Percentiles rank a stretch among this genome's conserved stretches.
These are phyloP conservation scores for Lupinus albus DNA, from an alignment of 306 rosid genomes.

Conservation along the genomic window DNA sequence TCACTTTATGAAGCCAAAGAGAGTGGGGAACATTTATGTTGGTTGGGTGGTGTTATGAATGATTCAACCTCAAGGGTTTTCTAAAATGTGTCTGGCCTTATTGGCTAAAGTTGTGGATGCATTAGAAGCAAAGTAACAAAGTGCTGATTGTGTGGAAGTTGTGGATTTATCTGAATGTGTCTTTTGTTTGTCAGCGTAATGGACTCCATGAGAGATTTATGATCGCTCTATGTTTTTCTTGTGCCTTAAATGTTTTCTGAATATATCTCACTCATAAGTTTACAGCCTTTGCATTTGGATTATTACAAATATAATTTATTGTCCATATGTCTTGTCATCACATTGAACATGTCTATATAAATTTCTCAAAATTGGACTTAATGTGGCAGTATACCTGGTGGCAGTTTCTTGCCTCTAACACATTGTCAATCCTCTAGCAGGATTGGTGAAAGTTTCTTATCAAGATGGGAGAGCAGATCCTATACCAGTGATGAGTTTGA, in stretches of 20 bases:
- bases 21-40: conserved; percentile 21
- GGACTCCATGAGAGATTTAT: not conserved
- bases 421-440: conserved; percentile 46
- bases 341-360: not conserved
- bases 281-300: too few relatives aligned
- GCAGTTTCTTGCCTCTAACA: conserved; percentile 34
- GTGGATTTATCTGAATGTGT: conserved; percentile 4
- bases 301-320: not conserved
- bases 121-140: conserved; percentile 1
- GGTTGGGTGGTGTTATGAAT: not conserved
- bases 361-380: conserved; percentile 29
- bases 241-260: not conserved
- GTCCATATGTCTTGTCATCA: conserved; percentile 19
- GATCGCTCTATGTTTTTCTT: not conserved
- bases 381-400: not conserved
- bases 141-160: conserved; percentile 17
- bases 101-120: conserved; percentile 13
- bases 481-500: conserved; percentile 53
- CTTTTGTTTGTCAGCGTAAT: conserved; percentile 10
- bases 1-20: conserved; percentile 12
- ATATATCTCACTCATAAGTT: conserved; percentile 13
- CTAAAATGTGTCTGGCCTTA: not conserved
- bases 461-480: conserved; percentile 54
- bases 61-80: not conserved
- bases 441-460: conserved; percentile 61